Base-by-base conservation (phyloP, 2,329 filamentous ascomycete species). In the Lasiodiplodia gonubiensis region DNA sequence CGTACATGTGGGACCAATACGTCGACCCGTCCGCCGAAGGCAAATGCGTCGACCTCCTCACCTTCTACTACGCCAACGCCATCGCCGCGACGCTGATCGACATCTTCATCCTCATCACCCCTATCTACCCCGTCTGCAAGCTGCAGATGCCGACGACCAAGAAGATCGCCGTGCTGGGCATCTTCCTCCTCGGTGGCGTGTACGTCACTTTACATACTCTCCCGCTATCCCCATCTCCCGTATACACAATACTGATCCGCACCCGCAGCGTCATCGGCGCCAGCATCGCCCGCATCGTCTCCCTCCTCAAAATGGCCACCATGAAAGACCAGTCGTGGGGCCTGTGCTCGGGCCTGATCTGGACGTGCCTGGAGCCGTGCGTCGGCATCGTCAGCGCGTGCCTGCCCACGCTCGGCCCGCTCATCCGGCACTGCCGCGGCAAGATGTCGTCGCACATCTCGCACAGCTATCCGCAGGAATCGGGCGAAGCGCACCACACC, bases 1-100 rank as follows among this genome's bases (percentile, higher is more conserved):
- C 71, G 1, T 78, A 80, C 11, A 80, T 82, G 3, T 87, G 83
- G 81, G 76, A 67, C 81, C 30, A 80, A 69, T 74, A 74, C 1
- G 71, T 80, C 14, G 33, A 49, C 0, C 53, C 53, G 8, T 11
- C 8, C 27, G 33, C 27, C 16, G 33, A 25, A n/a, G 81, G 83
- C 0, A 75, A 70, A 4, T 86, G 84, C 70, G 74, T 74, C 7
- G 53, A 55, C 30, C 53, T 55, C 1, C 53, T 37, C 33, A 55
- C 21, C 16, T 82, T 83, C 68, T 86, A 84, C 84, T 82, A 83
- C 67, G 79, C 81, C 55, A 85, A 85, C 69, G 83, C 76, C 12
- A 72, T 75, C 2, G 74, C 76, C 69, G 78, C 78, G n/a, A 79
- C 80, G 33, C 46, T 74, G 12, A 76, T 75, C 10, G 78, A 80